Conservation (phyloP, 176 grass and related monocot species). For the Cenchrus fungigraminus region DNA sequence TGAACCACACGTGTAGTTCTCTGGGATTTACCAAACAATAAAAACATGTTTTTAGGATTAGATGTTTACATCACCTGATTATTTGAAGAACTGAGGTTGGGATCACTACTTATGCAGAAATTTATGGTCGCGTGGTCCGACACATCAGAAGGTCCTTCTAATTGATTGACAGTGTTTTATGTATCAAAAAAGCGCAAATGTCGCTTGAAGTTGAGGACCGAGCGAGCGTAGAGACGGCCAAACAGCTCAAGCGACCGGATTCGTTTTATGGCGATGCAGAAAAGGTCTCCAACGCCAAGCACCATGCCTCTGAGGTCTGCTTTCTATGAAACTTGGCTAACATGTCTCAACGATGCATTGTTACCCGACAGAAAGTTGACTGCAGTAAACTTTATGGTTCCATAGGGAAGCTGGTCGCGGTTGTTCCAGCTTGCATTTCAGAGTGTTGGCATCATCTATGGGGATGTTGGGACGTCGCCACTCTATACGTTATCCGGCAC, state of each 20-base stretch:
- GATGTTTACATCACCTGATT: not conserved
- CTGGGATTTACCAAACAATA: not conserved
- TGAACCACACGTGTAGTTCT: not conserved
- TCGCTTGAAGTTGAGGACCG: constrained; percentile 44
- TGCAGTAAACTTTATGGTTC: not conserved
- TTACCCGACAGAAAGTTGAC: not conserved
- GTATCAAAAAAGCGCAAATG: constrained; percentile 28
- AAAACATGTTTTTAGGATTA: not conserved
- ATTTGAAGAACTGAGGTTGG: not conserved
- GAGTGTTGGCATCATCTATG: constrained; percentile 75
- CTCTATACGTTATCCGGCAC: constrained; percentile 69
- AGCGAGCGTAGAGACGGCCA: not conserved
- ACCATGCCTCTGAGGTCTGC: constrained; percentile 45
- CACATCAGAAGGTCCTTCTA: not conserved
- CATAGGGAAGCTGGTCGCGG: constrained; percentile 49
- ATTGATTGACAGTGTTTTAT: not conserved
- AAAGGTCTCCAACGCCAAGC: constrained; percentile 42
- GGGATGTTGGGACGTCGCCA: constrained; percentile 81
- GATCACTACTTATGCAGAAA: not conserved
- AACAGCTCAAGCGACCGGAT: constrained; percentile 46
- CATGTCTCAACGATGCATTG: not conserved
- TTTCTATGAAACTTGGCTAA: constrained; percentile 1
- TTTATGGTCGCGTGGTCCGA: not conserved
- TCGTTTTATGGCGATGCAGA: constrained; percentile 59
- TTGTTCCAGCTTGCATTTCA: constrained; percentile 69